Percentiles rank a stretch among this genome's conserved stretches.
Evolutionary conservation across 106 monocot species (phyloP).

Genomic region (Platanthera zijinensis): DNA sequence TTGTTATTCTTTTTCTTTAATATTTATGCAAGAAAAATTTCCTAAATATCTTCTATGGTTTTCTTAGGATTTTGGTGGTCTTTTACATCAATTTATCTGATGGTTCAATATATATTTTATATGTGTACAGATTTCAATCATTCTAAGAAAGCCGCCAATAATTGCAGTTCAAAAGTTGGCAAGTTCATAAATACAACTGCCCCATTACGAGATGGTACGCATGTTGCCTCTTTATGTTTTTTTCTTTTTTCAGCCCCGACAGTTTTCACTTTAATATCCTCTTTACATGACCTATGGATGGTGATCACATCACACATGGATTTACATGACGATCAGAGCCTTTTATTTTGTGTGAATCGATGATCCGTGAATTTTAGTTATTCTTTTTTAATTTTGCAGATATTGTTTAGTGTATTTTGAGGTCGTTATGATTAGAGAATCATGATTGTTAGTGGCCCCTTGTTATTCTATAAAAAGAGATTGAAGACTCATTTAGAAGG

Average conservation of each 20-base stretch:
- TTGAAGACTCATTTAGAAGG: too few relatives aligned
- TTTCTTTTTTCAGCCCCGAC: neutral
- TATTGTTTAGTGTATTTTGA: too few relatives aligned
- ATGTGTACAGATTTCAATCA: neutral
- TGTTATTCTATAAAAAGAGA: too few relatives aligned
- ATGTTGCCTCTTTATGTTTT: neutral
- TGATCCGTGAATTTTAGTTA: too few relatives aligned
- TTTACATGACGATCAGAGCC: too few relatives aligned
- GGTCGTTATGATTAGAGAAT: too few relatives aligned
- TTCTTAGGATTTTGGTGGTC: neutral
- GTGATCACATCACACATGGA: too few relatives aligned
- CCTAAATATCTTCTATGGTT: neutral
- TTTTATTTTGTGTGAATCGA: too few relatives aligned
- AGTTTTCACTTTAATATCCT: neutral
- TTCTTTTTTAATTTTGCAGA: too few relatives aligned
- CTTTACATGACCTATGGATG: too few relatives aligned
- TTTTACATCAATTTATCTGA: neutral
- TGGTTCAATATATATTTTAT: neutral
- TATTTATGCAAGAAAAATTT: neutral
- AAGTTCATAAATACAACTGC: neutral
- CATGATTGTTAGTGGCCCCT: too few relatives aligned
- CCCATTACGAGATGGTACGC: constrained; percentile 4
- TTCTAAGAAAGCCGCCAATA: neutral
- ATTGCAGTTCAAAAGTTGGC: neutral
- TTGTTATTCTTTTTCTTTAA: neutral